Conservation (phyloP, 2,329 filamentous ascomycete species). For the Moelleriella libera region DNA sequence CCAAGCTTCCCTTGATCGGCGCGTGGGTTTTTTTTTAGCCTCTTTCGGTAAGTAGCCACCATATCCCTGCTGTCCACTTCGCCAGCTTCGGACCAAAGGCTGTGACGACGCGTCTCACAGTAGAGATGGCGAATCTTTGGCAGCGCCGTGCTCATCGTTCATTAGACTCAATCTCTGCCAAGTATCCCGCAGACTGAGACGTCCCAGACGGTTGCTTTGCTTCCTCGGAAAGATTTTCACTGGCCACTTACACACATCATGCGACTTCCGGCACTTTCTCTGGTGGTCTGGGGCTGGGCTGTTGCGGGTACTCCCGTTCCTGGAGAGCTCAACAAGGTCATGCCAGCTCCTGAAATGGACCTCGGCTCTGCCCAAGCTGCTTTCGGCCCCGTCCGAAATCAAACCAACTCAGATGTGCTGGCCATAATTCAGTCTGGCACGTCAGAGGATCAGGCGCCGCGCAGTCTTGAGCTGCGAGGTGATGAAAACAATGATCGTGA, state of each 20-base stretch:
- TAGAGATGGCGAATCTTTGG: no score
- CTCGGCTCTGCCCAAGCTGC: neutral
- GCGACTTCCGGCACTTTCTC: neutral
- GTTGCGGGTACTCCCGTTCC: neutral
- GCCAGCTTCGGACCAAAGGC: no score
- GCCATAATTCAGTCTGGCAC: neutral
- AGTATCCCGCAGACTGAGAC: no score
- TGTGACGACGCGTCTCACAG: no score
- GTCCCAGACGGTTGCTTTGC: no score
- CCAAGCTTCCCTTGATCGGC: no score
- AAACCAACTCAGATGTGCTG: neutral
- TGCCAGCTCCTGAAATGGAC: neutral
- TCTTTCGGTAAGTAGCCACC: no score
- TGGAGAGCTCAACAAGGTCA: neutral
- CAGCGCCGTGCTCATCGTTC: no score
- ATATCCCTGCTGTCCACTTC: no score
- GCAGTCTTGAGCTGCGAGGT: neutral
- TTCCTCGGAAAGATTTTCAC: no score
- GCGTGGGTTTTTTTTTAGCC: no score
- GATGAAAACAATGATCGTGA: neutral
- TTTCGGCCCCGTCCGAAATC: neutral
- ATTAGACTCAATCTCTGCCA: no score
- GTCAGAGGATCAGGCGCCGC: neutral
- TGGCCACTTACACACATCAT: neutral
- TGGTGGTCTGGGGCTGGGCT: neutral